Conservation (phyloP, 73 alveolate species). For the Breviolum minutum region DNA sequence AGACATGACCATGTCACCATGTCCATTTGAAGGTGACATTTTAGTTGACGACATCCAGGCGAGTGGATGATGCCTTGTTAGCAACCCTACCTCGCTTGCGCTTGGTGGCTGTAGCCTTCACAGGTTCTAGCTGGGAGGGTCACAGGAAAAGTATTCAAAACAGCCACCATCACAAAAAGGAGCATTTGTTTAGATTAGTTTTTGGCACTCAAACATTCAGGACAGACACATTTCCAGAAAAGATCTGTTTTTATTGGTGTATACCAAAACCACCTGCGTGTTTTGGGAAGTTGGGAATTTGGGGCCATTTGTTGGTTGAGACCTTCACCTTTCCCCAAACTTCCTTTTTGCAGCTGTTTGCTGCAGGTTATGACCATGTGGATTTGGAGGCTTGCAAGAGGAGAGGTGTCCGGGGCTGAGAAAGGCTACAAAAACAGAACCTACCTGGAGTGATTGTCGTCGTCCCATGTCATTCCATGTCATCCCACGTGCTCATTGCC, state of each 20-base stretch:
- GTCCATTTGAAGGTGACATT: neutral
- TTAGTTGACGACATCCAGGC: neutral
- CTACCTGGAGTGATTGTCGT: too few species aligned
- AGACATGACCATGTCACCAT: neutral
- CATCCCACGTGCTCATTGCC: too few species aligned
- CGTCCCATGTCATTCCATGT: too few species aligned
- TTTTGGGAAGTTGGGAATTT: too few species aligned
- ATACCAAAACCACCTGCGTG: too few species aligned
- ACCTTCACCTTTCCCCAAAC: neutral
- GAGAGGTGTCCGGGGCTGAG: neutral
- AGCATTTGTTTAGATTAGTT: too few species aligned
- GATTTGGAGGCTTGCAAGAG: conserved; percentile 60
- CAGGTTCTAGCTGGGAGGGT: neutral
- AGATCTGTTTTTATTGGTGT: too few species aligned
- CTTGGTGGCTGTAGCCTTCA: conserved; percentile 73
- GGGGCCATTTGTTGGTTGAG: neutral
- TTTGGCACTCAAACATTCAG: too few species aligned
- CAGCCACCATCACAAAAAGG: too few species aligned
- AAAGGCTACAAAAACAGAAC: too few species aligned
- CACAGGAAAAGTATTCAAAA: too few species aligned
- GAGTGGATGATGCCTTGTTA: conserved; percentile 53
- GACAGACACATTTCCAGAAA: too few species aligned
- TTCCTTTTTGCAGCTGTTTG: neutral
- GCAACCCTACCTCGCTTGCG: conserved; percentile 62
- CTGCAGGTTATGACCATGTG: conserved; percentile 69